Conservation (phyloP, 2,329 filamentous ascomycete genomes). For the Pestalotiopsis sp. region DNA sequence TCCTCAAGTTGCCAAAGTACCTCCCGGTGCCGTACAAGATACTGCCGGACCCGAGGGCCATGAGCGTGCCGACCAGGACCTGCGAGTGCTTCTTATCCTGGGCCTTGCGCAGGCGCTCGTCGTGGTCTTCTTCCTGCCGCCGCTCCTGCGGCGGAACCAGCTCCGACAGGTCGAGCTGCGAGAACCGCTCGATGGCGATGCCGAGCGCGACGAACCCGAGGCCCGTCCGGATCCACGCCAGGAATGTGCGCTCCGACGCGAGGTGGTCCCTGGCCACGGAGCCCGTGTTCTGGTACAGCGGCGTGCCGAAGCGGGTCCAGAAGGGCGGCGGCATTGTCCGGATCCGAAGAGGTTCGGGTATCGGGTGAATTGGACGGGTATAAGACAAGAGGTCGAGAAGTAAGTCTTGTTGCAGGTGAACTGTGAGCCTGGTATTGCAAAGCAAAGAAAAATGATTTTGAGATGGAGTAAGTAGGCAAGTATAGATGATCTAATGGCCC, state of each 20-base stretch:
- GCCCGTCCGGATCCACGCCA: constrained; percentile 53
- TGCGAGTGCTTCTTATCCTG: constrained; percentile 32
- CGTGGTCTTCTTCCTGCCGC: constrained; percentile 14
- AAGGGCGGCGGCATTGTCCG: background rate
- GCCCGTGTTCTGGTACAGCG: constrained; percentile 44
- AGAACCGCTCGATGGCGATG: constrained; percentile 48
- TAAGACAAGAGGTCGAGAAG: too few species aligned
- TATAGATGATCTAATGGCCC: background rate
- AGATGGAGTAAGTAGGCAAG: background rate
- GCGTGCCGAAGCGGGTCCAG: constrained; percentile 19
- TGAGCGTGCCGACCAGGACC: constrained; percentile 40
- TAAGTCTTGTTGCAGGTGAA: too few species aligned
- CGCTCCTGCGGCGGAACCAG: constrained; percentile 21
- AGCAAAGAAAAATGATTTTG: too few species aligned
- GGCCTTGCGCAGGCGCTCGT: constrained; percentile 15
- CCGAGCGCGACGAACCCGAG: constrained; percentile 54
- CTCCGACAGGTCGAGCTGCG: constrained; percentile 41
- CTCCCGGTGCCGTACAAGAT: constrained; percentile 48
- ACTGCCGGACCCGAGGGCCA: constrained; percentile 45
- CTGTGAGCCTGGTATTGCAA: too few species aligned
- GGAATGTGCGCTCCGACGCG: constrained; percentile 54
- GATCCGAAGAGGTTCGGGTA: background rate
- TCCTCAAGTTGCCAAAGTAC: constrained; percentile 45
- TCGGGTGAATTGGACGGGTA: too few species aligned
- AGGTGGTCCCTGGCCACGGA: constrained; percentile 54